Evolutionary conservation across 192 early-diverging fungal genomes (phyloP), one percentile per base, ranked within the genome.

Genomic region (Funneliformis mosseae): DNA sequence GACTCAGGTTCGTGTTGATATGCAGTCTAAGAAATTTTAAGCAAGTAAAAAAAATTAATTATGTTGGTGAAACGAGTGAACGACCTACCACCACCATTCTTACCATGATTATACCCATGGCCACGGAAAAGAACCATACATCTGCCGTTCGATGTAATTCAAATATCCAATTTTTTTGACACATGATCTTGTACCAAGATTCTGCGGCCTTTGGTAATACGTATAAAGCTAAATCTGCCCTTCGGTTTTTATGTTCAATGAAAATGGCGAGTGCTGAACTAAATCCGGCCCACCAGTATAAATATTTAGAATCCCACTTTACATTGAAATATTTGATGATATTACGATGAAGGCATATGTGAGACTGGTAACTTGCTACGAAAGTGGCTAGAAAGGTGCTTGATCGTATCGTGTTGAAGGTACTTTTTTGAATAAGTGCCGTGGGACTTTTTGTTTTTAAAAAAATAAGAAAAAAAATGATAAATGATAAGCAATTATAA

Each of bases 211-310:
- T 94, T 7, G 94, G 94, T 21, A 94, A 80, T 4, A 93, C 91
- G 85, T 95, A 94, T 85, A 95, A 88, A 5, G 93, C 93, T 79
- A 94, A 84, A 79, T 95, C 93, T 12, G 87, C 82, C 21, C 94
- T 84, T 72, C 92, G 82, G 21, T 80, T 80, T 81, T 91, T 93
- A 59, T 94, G 86, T 81, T 95, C 94, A 4, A 93, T 71, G 80
- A 95, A 88, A 64, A 95, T 94, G 14, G 91, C 83, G 0, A 83
- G 28, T 42, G 90, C 81, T 38, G 87, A 89, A 27, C 89, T 75
- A 28, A 92, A 77, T 8, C 93, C 94, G 67, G 88, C 82, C 12
- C 91, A 42, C 83, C 91, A 94, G 69, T 94, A 94, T 23, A 88
- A 42, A 41, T 84, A 86, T 81, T 93, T 92, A 76, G 82, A 83